Percentiles rank a stretch among this genome's conserved stretches.
Conservation (phyloP, 768 basidiomycete genomes). For the Russula sp. region DNA sequence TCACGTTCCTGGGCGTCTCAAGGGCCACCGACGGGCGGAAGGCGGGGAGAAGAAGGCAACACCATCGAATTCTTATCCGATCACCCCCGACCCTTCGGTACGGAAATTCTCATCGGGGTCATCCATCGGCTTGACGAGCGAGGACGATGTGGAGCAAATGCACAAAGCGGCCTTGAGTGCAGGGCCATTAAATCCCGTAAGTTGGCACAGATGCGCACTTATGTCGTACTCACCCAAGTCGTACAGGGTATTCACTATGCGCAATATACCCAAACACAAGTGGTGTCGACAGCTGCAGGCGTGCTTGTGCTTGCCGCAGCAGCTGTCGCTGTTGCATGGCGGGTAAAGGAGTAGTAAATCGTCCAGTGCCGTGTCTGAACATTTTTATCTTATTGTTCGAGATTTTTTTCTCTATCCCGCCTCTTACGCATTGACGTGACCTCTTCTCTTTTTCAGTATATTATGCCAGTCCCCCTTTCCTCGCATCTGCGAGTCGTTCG, state of each 20-base stretch:
- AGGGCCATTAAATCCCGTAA: constrained; percentile 6
- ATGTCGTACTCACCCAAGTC: background rate
- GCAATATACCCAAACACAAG: constrained; percentile 11
- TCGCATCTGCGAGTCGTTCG: constrained; percentile 1
- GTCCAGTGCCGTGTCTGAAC: background rate
- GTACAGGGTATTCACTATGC: background rate
- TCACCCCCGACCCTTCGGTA: constrained; percentile 21
- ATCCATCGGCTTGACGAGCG: constrained; percentile 13
- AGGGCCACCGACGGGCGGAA: constrained; percentile 8
- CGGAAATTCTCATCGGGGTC: constrained; percentile 21
- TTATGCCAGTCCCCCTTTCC: constrained; percentile 9
- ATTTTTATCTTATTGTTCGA: constrained; percentile 20
- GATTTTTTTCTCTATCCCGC: background rate
- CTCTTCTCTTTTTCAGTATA: constrained; percentile 17
- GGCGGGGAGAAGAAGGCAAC: constrained; percentile 10
- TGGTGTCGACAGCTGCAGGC: constrained; percentile 20
- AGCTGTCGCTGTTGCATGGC: constrained; percentile 22
- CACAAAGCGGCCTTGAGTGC: constrained; percentile 6
- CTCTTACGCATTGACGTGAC: constrained; percentile 12
- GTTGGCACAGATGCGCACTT: background rate
- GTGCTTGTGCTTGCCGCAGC: constrained; percentile 21
- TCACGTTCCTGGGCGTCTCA: constrained; percentile 16
- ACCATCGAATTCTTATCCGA: constrained; percentile 13
- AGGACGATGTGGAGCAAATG: constrained; percentile 13
- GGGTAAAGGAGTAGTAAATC: constrained; percentile 18